Base-by-base conservation (phyloP, 352 stramenopile genomes). In the Halophytophthora polymorphica region DNA sequence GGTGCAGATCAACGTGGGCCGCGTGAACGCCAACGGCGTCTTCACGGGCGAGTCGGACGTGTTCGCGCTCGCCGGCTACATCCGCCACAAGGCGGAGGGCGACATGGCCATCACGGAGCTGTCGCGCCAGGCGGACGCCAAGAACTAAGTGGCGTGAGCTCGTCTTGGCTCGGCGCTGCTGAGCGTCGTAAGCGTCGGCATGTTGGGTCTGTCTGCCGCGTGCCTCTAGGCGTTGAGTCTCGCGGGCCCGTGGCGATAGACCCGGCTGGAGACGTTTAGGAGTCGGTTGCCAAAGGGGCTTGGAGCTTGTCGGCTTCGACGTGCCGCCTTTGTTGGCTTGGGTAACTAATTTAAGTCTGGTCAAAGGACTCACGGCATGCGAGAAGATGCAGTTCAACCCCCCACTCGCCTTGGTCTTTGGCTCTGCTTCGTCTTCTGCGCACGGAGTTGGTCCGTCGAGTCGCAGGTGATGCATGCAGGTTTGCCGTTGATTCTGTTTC, bases 1-100 rank as follows among this genome's bases (percentile, higher is more conserved):
- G 51, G 91, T 98, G 66, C 96, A 99, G 74, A 98, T 99, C 74
- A 98, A 98, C 83, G 93, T 99, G 58, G 96, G 73, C 61, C 96
- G 98, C 75, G 91, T 99, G 47, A 97, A 99, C 77, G 93, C 95
- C 56, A 87, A 96, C 71, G 96, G 96, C 63, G 69, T 98, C 57
- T 98, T 96, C 78, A 98, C 95, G 50, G 96, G 96, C 55, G 95
- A 98, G 66, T 96, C 83, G 58, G 95, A 97, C 64, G 84, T 92
- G 38, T 98, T 95, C 72, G 90, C 89, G 64, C 80, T 99, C 62
- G 88, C 83, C 64, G 96, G 96, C 71, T 99, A 98, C 88, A 97
- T 99, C 69, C 92, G 96, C 60, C 78, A 91, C 81, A 98, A 98
- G 81, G 85, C 86, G 58, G 94, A 98, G 64, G 89, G 81, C 66